Evolutionary conservation across 352 stramenopile genomes (phyloP), one percentile per base, ranked within the genome.

Genomic region (Globisporangium ultimum): DNA sequence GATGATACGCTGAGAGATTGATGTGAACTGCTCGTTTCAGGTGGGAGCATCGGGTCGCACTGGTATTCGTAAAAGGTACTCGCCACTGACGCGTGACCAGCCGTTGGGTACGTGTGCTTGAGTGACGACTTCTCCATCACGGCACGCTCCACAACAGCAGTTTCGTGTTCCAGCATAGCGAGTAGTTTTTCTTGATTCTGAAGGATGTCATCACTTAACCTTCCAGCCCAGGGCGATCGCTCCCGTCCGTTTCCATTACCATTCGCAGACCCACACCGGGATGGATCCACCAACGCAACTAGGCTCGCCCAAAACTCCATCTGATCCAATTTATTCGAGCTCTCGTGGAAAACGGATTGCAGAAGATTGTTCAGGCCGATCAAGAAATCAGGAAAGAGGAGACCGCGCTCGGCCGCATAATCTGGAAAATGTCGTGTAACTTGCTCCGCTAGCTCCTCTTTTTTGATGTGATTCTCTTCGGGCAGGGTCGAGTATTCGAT

Each of bases 181-280:
- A 91, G 68, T 28, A 91, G 51, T 36, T 91, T 91, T 49, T 91
- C 82, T 55, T 90, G 82, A 42, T 91, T 91, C 65, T 91, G 80
- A 13, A 91, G 63, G 53, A 91, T 91, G 17, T 90, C 82, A n/a
- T 91, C 82, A 28, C 74, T 88, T 18, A 91, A 70, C 28, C 78
- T 72, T 28, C 78, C 76, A 36, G 71, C 77, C 80, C 82, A 91
- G 3, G 76, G 69, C 38, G 58, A 61, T 11, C 40, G 51, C 20
- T 55, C 38, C 15, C 28, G 2, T 34, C 21, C 24, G 24, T 54
- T 50, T 17, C 36, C 42, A 20, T 12, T 50, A 9, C 40, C 45
- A 51, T 13, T 21, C 3, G 20, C 41, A 21, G 20, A 20, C 9
- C 45, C 24, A 6, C 51, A 50, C 24, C 71, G 63, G 3, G 63